Evolutionary conservation across 306 rosid species (phyloP), one percentile per base, ranked within the genome.

Genomic region (Ammopiptanthus mongolicus): DNA sequence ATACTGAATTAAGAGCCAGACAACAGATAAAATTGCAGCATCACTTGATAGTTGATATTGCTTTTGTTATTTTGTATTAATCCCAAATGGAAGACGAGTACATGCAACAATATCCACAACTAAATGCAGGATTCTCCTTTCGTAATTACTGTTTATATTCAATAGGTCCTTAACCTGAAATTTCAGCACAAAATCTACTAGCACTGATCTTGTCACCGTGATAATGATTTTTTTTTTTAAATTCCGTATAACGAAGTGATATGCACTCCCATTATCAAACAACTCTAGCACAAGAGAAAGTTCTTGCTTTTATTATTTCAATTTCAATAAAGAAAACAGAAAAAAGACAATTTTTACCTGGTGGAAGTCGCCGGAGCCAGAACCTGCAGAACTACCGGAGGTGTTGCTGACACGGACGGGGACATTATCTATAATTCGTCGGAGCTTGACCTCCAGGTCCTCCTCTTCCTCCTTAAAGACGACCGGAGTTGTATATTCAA

Each of bases 371-470:
- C 99, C 97, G 46, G 99, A 95, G 76, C 97, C 98, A 1, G 97
- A 95, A 73, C 97, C 97, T 9, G 96, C 99, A 13, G 96, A 95
- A 53, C 99, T 92, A 14, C 97, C 99, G 55, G 97, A 95, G 9
- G 97, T 95, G 80, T 95, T 92, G 85, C 90, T 95, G 60, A 95
- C 97, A 41, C 99, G 99, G 23, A 95, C 99, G 3, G 97, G 99
- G 39, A 95, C 97, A 56, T 95, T 91, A 18, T 95, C 97, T 11
- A 92, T 77, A 51, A 95, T 95, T 37, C 97, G 85, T 21, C 99
- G 96, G 48, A 95, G 97, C 90, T 95, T 95, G 79, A 95, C 37
- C 87, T 95, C 97, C 1, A 95, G 62, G 77, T 95, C 97, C 82
- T 95, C 97, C 66, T 92, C 99, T 71, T 95, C 96, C 84, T 95